phyloP scores from a whole-genome alignment of 345 rosid genomes.

The Populus davidiana region DNA sequence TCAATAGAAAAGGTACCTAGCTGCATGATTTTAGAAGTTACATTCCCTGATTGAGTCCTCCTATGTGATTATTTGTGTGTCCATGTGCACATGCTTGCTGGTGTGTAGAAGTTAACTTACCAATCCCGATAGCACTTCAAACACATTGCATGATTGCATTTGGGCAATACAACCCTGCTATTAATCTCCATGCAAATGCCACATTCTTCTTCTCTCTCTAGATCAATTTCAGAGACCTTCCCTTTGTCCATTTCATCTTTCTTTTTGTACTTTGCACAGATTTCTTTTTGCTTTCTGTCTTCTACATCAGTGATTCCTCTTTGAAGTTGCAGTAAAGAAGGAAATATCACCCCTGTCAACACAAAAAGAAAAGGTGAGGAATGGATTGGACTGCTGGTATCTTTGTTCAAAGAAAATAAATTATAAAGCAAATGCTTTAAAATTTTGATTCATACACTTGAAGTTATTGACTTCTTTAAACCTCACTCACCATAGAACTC shows the following conservation, averaged over 20 bases:
- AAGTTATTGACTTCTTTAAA: neutral
- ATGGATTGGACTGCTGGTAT: neutral
- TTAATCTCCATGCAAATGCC: constrained; percentile 31
- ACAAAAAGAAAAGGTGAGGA: neutral
- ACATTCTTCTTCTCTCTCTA: constrained; percentile 29
- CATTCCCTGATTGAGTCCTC: neutral
- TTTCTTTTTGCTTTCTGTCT: constrained; percentile 21
- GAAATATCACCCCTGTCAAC: constrained; percentile 23
- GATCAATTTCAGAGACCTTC: constrained; percentile 18
- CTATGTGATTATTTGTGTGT: neutral
- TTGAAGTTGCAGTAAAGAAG: constrained; percentile 24
- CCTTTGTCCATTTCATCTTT: constrained; percentile 18
- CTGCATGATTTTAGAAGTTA: neutral
- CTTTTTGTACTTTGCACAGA: constrained; percentile 17
- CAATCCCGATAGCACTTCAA: constrained; percentile 27
- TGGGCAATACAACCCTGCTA: constrained; percentile 24
- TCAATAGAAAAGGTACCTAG: neutral
- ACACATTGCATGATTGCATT: constrained; percentile 25
- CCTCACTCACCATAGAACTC: constrained; percentile 77
- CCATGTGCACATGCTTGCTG: neutral
- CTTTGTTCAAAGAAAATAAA: neutral
- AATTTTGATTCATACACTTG: neutral
- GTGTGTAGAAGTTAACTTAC: neutral
- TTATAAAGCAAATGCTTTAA: neutral
- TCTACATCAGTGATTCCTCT: constrained; percentile 25